These are phyloP conservation scores for Penicillium angulare DNA, from an alignment of 495 filamentous ascomycete species.

Conservation along the genomic window DNA sequence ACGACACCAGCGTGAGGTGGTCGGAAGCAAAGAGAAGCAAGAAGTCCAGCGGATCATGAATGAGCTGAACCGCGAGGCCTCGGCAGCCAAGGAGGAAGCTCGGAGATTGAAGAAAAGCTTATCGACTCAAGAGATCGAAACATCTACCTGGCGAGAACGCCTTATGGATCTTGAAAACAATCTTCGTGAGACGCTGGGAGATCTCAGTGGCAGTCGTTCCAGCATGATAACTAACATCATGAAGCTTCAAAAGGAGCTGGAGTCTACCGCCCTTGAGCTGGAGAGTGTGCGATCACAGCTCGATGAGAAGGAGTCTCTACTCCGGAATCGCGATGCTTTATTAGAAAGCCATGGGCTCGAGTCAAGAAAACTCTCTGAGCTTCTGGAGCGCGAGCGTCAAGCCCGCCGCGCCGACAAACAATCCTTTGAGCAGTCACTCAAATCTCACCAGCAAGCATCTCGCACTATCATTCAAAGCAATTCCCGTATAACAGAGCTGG, in stretches of 20 bases:
- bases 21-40: constrained; percentile 83
- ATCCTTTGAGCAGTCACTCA: constrained; percentile 82
- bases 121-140: constrained; percentile 82
- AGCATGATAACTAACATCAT: constrained; percentile 83
- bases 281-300: constrained; percentile 72
- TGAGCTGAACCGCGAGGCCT: constrained; percentile 79
- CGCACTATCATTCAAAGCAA: constrained; percentile 82
- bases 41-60: constrained; percentile 79
- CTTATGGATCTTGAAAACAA: constrained; percentile 86
- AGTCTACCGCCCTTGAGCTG: constrained; percentile 76
- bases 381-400: constrained; percentile 88
- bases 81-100: constrained; percentile 81
- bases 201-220: constrained; percentile 82
- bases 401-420: constrained; percentile 79
- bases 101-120: constrained; percentile 75
- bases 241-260: constrained; percentile 84
- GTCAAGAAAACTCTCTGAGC: constrained; percentile 75
- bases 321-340: constrained; percentile 88
- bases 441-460: constrained; percentile 77
- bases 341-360: constrained; percentile 88
- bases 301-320: constrained; percentile 81
- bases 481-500: constrained; percentile 78
- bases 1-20: constrained; percentile 79
- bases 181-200: constrained; percentile 77
- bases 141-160: constrained; percentile 82